phyloP scores from a whole-genome alignment of 257 asterid species.

The Mitragyna speciosa region DNA sequence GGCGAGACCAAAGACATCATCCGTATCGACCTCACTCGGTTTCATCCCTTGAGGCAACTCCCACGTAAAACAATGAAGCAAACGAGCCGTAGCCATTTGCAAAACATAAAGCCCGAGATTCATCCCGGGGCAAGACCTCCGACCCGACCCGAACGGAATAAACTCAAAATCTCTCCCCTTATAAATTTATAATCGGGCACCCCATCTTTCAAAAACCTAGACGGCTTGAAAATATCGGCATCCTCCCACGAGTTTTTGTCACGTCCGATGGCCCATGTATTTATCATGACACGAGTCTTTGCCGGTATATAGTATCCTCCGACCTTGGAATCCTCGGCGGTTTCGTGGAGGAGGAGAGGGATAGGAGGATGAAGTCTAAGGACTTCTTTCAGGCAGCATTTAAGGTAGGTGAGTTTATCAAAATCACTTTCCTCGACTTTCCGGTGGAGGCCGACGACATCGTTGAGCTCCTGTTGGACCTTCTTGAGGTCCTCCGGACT shows the following conservation, averaged over 20 bases:
- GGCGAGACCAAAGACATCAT: conserved; percentile 78
- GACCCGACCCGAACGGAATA: conserved; percentile 90
- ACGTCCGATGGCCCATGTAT: conserved; percentile 85
- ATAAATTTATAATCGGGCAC: conserved; percentile 68
- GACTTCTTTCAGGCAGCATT: conserved; percentile 68
- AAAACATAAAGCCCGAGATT: conserved; percentile 78
- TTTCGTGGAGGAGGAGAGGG: conserved; percentile 90
- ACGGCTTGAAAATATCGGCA: conserved; percentile 53
- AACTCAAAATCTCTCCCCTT: conserved; percentile 71
- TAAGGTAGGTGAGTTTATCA: conserved; percentile 60
- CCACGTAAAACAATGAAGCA: conserved; percentile 78
- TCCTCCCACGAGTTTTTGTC: conserved; percentile 72
- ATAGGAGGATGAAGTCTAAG: conserved; percentile 93
- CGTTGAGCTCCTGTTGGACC: conserved; percentile 69
- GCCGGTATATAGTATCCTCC: conserved; percentile 74
- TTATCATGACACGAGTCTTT: conserved; percentile 60
- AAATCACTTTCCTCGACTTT: conserved; percentile 69
- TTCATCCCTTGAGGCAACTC: conserved; percentile 89
- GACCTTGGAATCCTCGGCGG: conserved; percentile 52
- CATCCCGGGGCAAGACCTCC: conserved; percentile 98
- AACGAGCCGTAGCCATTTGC: conserved; percentile 78
- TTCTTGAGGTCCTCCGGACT: conserved; percentile 63
- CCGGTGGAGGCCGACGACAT: conserved; percentile 65
- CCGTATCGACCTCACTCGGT: conserved; percentile 65
- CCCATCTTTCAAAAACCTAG: conserved; percentile 49